These are phyloP conservation scores for Domatiomyces globalis DNA, from an alignment of 2,329 filamentous ascomycete species.

Conservation along the genomic window DNA sequence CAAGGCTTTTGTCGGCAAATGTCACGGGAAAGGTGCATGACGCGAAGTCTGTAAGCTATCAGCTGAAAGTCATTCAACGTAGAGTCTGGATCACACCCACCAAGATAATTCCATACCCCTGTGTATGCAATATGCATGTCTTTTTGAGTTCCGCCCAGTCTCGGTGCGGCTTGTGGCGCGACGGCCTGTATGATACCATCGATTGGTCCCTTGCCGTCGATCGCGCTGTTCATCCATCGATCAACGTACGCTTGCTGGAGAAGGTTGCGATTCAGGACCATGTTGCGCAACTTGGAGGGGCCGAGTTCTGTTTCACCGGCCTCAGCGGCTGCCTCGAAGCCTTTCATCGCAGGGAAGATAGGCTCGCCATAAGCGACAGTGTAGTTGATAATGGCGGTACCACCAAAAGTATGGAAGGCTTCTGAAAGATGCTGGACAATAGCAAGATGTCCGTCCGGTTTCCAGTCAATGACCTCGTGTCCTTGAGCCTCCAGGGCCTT, in stretches of 20 bases:
- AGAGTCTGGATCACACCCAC: constrained; percentile 14
- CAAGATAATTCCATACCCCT: constrained; percentile 19
- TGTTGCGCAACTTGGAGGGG: constrained; percentile 20
- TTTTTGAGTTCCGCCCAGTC: constrained; percentile 19
- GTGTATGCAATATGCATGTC: constrained; percentile 20
- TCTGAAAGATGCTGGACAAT: constrained; percentile 21
- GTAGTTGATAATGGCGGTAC: constrained; percentile 17
- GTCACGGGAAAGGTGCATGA: constrained; percentile 18
- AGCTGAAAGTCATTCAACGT: constrained; percentile 18
- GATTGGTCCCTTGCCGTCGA: constrained; percentile 21
- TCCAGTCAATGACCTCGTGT: constrained; percentile 25
- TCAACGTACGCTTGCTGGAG: constrained; percentile 26
- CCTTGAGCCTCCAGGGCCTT: constrained; percentile 23
- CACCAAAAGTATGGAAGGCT: constrained; percentile 18
- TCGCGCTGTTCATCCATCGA: constrained; percentile 22
- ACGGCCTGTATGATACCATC: constrained; percentile 24
- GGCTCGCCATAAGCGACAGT: constrained; percentile 19
- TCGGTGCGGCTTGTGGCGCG: constrained; percentile 24
- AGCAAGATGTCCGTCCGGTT: constrained; percentile 22
- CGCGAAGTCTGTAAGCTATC: constrained; percentile 8
- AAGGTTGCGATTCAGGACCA: constrained; percentile 19
- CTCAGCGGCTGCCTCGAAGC: constrained; percentile 13
- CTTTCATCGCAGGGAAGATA: constrained; percentile 17
- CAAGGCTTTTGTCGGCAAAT: constrained; percentile 15
- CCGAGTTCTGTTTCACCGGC: constrained; percentile 18